A percentile compares a stretch with the other conserved stretches of the same genome.
Conservation (phyloP, 306 rosid species). For the Rosa rugosa region DNA sequence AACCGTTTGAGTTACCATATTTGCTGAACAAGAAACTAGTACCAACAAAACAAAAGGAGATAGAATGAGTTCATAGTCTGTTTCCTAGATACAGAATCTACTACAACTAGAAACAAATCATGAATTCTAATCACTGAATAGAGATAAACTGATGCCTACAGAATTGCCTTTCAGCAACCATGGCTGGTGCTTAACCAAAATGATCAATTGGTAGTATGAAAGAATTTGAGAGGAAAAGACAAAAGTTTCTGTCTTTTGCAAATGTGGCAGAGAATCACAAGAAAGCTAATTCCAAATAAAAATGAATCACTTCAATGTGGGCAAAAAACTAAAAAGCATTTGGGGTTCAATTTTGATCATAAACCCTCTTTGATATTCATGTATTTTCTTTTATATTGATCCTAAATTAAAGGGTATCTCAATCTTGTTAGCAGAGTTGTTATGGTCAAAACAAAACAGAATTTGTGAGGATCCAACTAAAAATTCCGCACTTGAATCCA, state of each 20-base stretch:
- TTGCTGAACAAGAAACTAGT: constrained; percentile 32
- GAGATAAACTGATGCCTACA: constrained; percentile 24
- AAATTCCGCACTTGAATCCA: too few relatives aligned
- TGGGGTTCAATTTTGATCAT: not conserved
- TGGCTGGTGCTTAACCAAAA: constrained; percentile 10
- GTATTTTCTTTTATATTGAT: not conserved
- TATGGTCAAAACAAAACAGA: not conserved
- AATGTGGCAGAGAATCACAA: not conserved
- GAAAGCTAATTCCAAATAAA: not conserved
- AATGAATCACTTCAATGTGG: not conserved
- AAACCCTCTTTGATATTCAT: not conserved
- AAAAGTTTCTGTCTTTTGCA: not conserved
- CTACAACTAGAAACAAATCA: not conserved
- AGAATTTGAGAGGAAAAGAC: not conserved
- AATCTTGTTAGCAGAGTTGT: not conserved
- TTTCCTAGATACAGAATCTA: not conserved
- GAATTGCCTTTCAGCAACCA: constrained; percentile 35
- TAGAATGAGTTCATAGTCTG: constrained; percentile 15
- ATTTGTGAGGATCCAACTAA: not conserved
- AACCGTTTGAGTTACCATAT: constrained; percentile 67
- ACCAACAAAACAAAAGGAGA: not conserved
- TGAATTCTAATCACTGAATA: not conserved
- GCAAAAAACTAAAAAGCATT: not conserved
- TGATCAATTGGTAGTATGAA: constrained; percentile 1
- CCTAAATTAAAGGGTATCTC: constrained; percentile 6